Evolutionary conservation across 495 filamentous ascomycete genomes (phyloP).

Genomic region (Hyaloscypha bicolor): DNA sequence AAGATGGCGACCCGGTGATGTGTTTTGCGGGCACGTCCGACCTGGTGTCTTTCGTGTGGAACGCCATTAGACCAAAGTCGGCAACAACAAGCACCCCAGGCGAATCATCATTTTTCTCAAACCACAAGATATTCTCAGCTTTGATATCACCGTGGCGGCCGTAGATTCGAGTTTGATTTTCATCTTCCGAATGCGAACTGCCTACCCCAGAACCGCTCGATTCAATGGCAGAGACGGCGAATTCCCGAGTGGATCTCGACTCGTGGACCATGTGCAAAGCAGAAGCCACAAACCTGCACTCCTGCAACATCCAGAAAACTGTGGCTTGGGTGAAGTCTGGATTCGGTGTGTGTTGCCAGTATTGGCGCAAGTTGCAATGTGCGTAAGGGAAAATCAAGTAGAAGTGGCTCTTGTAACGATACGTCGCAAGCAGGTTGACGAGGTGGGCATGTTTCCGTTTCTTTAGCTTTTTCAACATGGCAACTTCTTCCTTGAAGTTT

Average conservation of each 20-base stretch:
- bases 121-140: slow-evolving; percentile 26
- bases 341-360: slow-evolving; percentile 23
- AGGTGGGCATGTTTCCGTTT: slow-evolving; percentile 27
- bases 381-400: slow-evolving; percentile 36
- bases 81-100: slow-evolving; percentile 4
- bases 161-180: not conserved
- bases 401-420: slow-evolving; percentile 7
- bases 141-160: slow-evolving; percentile 36
- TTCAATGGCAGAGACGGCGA: not conserved
- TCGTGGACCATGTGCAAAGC: slow-evolving; percentile 15
- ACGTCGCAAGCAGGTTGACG: slow-evolving; percentile 32
- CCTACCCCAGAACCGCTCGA: not conserved
- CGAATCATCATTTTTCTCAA: not conserved
- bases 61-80: slow-evolving; percentile 15
- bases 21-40: not conserved
- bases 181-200: not conserved
- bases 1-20: slow-evolving; percentile 9
- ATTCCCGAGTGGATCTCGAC: not conserved
- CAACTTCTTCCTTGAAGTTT: slow-evolving; percentile 22
- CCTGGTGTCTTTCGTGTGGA: slow-evolving; percentile 2
- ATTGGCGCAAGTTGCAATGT: slow-evolving; percentile 26
- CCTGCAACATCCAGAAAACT: slow-evolving; percentile 17
- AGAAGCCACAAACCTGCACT: slow-evolving; percentile 14
- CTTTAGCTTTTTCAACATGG: slow-evolving; percentile 29
- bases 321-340: slow-evolving; percentile 11